These are phyloP conservation scores for Pseudozyma pruni DNA, from an alignment of 1,284 basidiomycete genomes.

Conservation along the genomic window DNA sequence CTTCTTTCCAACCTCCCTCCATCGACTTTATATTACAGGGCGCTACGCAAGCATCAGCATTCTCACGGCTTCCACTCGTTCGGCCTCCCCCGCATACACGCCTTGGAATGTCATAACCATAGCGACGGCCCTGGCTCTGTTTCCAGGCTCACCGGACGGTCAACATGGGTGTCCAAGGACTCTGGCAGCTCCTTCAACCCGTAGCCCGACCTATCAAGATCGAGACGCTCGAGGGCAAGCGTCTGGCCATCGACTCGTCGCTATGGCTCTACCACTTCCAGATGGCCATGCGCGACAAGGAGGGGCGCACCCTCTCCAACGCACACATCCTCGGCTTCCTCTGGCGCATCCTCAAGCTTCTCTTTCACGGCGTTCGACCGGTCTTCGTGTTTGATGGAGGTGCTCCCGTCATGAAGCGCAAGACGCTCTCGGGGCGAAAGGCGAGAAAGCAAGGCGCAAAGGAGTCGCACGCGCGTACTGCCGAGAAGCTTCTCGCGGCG, in stretches of 20 bases:
- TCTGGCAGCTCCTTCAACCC: constrained; percentile 68
- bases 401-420: constrained; percentile 69
- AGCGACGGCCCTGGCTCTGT: neutral
- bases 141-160: neutral
- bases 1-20: neutral
- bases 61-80: too few species aligned
- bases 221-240: constrained; percentile 67
- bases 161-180: constrained; percentile 67
- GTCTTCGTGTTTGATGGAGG: constrained; percentile 91
- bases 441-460: constrained; percentile 73
- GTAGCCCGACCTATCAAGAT: constrained; percentile 67
- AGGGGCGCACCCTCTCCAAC: constrained; percentile 88
- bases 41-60: too few species aligned
- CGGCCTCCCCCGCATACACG: neutral
- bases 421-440: constrained; percentile 69
- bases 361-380: constrained; percentile 86
- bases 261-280: constrained; percentile 88
- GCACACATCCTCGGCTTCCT: constrained; percentile 93
- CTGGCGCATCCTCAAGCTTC: constrained; percentile 84
- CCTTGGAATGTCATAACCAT: constrained; percentile 3
- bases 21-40: too few species aligned
- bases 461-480: constrained; percentile 64
- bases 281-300: constrained; percentile 97
- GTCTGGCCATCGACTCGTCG: constrained; percentile 84
- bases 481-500: constrained; percentile 90